These are phyloP conservation scores for Trichoderma guizhouense DNA, from an alignment of 2,329 filamentous ascomycete genomes.

Conservation along the genomic window DNA sequence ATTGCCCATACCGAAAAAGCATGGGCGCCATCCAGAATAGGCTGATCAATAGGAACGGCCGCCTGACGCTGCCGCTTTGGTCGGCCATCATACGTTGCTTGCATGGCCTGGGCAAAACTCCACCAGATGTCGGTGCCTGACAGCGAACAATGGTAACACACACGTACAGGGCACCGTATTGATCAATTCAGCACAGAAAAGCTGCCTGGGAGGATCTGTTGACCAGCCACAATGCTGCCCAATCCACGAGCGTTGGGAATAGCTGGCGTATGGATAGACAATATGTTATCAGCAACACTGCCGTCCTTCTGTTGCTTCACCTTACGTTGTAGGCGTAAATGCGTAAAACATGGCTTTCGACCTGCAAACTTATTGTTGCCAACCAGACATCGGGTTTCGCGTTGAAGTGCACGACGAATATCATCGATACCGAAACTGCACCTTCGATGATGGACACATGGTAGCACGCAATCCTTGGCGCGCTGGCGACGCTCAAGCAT, in stretches of 20 bases:
- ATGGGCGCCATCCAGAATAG: neutral
- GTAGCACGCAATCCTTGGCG: neutral
- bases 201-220: neutral
- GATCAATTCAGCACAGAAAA: neutral
- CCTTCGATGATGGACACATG: neutral
- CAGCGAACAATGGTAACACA: neutral
- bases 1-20: neutral
- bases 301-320: neutral
- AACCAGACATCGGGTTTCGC: neutral
- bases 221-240: neutral
- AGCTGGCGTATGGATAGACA: neutral
- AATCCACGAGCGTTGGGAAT: neutral
- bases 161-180: neutral
- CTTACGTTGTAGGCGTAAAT: neutral
- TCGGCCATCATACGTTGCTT: slow-evolving; percentile 10
- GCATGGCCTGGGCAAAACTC: neutral
- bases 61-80: neutral
- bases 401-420: neutral
- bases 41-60: neutral
- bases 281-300: neutral
- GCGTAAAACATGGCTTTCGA: neutral
- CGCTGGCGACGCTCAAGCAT: neutral
- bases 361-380: neutral
- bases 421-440: neutral
- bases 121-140: neutral